Evolutionary conservation across 2,329 filamentous ascomycete species (phyloP), one percentile per base, ranked within the genome.

Genomic region (Penicillium sp.): DNA sequence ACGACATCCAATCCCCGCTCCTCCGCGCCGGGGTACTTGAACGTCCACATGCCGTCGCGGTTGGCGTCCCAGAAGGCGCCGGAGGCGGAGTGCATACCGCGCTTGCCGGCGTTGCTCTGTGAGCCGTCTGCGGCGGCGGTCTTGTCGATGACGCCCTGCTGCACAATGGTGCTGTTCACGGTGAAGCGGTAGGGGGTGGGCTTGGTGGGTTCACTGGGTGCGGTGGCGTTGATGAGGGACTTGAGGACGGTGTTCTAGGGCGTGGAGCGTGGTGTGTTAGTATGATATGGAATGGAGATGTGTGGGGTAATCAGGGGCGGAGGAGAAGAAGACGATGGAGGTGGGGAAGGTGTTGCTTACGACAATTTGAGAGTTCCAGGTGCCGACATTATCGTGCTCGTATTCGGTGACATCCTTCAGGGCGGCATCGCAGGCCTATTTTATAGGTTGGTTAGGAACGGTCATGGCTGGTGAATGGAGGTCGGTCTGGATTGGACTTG

Each of bases 111-210:
- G 30, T 86, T 89, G 63, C 84, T 83, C 26, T 76, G 74, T n/a
- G 80, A 78, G 65, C 83, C 81, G 73, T 84, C 85, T 55, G 83
- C 84, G 56, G 84, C 83, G 66, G 84, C 81, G 33, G 78, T 73
- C 65, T 74, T 73, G 65, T 77, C 73, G 54, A 79, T 86, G 37
- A 94, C 83, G 22, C 77, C 78, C 81, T 98, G 94, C 82, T 99
- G 94, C 70, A 98, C 96, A 75, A 98, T 97, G 68, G 94, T 98
- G 83, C 92, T 96, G 84, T 97, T 98, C 81, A 96, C 93, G 70
- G 93, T 92, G 81, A 94, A 98, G 80, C 98, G 98, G 86, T 89
- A 97, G 5, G 91, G 89, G 28, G 85, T 74, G 14, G 79, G 68
- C 5, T 73, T 68, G 43, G 72, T 67, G 45, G 72, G 62, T 25